A percentile compares a stretch with the other conserved stretches of the same genome.
These are phyloP conservation scores for Chrysanthemum seticuspe DNA, from an alignment of 129 eudicot genomes.

Conservation along the genomic window DNA sequence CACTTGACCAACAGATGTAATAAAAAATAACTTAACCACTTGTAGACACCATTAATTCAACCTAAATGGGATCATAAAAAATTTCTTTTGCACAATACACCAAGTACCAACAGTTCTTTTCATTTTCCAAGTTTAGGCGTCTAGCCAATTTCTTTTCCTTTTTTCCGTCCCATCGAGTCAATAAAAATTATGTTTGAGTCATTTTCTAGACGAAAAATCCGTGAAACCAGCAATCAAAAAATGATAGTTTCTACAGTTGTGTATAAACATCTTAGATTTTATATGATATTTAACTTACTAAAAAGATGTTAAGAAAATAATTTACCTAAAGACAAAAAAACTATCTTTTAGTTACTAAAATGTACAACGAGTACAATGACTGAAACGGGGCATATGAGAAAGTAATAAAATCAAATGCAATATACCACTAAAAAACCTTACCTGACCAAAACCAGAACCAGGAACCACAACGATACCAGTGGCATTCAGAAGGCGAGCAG, in stretches of 20 bases:
- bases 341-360: not conserved
- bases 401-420: too few species aligned
- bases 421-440: slow-evolving; percentile 15
- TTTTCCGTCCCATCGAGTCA: too few species aligned
- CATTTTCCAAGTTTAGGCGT: too few species aligned
- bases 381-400: not conserved
- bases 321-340: not conserved
- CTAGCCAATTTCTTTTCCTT: too few species aligned
- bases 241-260: too few species aligned
- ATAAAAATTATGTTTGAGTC: too few species aligned
- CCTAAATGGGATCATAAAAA: too few species aligned
- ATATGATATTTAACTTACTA: not conserved
- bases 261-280: not conserved
- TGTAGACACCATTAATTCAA: not conserved
- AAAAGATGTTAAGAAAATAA: too few species aligned
- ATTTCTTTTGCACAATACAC: too few species aligned
- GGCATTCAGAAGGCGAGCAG: slow-evolving; percentile 65
- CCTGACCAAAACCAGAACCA: slow-evolving; percentile 97
- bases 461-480: slow-evolving; percentile 97
- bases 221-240: too few species aligned
- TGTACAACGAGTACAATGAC: not conserved
- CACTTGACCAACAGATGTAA: not conserved
- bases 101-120: too few species aligned
- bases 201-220: too few species aligned
- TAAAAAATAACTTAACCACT: not conserved